Conservation (phyloP, 164 flowering plant genomes). For the Buxus sempervirens region DNA sequence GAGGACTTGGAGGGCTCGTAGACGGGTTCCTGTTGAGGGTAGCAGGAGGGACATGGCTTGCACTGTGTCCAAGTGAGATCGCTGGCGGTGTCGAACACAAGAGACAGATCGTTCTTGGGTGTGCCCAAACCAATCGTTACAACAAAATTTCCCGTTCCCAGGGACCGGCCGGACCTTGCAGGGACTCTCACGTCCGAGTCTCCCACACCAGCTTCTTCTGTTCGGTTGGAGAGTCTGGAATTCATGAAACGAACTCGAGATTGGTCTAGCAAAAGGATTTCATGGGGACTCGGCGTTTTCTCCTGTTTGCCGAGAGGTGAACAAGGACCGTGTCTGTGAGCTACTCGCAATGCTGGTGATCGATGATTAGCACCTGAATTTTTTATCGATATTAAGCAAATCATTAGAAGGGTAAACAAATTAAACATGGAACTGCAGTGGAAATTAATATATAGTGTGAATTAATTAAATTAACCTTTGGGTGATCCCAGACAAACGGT, state of each 20-base stretch:
- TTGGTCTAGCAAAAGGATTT: not conserved
- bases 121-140: conserved; percentile 43
- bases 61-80: conserved; percentile 53
- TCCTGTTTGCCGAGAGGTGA: too few relatives aligned
- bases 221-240: too few relatives aligned
- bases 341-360: too few relatives aligned
- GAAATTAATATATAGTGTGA: too few relatives aligned
- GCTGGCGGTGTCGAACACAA: conserved; percentile 56
- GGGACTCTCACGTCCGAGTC: conserved; percentile 17
- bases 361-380: too few relatives aligned
- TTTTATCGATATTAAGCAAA: too few relatives aligned
- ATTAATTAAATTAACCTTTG: too few relatives aligned
- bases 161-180: conserved; percentile 23
- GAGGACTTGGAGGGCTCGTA: conserved; percentile 34
- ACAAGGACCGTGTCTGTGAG: too few relatives aligned
- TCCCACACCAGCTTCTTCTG: too few relatives aligned
- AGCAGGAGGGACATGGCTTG: conserved; percentile 43
- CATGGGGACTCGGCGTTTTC: not conserved
- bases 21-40: conserved; percentile 29
- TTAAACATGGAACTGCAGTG: too few relatives aligned
- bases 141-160: conserved; percentile 42
- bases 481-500: too few relatives aligned
- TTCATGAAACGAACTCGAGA: not conserved
- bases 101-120: conserved; percentile 24
- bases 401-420: too few relatives aligned